Conservation (phyloP, 805 yeast species). For the Lachancea sp. region DNA sequence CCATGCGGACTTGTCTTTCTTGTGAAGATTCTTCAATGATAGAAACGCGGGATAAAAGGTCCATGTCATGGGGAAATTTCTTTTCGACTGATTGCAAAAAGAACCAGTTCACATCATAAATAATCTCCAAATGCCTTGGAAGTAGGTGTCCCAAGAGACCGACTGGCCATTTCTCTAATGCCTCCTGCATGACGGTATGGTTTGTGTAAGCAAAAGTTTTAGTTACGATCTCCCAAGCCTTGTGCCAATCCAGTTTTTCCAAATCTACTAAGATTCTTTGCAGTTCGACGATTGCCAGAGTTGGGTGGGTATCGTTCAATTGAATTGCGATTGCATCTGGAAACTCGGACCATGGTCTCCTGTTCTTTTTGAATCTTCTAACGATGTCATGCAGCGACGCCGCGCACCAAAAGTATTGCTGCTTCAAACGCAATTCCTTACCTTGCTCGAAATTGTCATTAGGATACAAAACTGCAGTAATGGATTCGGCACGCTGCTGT, state of each 20-base stretch:
- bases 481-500: constrained; percentile 86
- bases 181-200: constrained; percentile 93
- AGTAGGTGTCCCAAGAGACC: constrained; percentile 68
- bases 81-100: constrained; percentile 73
- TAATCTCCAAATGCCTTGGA: constrained; percentile 88
- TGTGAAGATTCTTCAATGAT: constrained; percentile 69
- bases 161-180: constrained; percentile 93
- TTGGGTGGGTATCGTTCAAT: constrained; percentile 92
- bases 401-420: constrained; percentile 95
- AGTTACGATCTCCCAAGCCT: constrained; percentile 80
- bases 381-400: constrained; percentile 89
- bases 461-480: constrained; percentile 88
- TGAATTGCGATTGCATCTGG: constrained; percentile 87
- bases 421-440: constrained; percentile 86
- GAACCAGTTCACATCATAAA: constrained; percentile 74
- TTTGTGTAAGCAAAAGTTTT: constrained; percentile 85
- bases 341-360: constrained; percentile 72
- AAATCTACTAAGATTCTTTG: constrained; percentile 80
- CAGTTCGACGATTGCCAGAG: constrained; percentile 82
- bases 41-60: constrained; percentile 62
- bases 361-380: constrained; percentile 77
- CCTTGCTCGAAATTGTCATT: constrained; percentile 90
- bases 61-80: constrained; percentile 67
- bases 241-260: constrained; percentile 74
- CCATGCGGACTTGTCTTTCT: constrained; percentile 88